Evolutionary conservation across 768 basidiomycete species (phyloP).

Genomic region (Naganishia kalamii): DNA sequence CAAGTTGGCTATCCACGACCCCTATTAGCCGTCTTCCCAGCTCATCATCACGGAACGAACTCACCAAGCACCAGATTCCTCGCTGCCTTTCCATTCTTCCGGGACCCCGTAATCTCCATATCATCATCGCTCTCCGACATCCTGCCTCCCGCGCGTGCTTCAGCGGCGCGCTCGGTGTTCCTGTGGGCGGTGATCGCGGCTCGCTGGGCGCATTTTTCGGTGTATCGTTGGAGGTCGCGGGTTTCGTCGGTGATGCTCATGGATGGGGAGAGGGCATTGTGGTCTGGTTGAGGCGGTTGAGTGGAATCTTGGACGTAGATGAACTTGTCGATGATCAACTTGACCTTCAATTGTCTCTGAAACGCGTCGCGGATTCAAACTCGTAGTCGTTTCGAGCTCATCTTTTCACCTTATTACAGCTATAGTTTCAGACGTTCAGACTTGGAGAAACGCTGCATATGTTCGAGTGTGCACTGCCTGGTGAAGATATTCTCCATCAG

Average conservation of each 20-base stretch:
- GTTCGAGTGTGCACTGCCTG: no score
- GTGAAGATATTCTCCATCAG: no score
- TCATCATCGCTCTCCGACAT: constrained; percentile 1
- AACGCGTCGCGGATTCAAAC: no score
- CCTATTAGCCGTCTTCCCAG: neutral
- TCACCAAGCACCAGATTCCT: neutral
- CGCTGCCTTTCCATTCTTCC: constrained; percentile 6
- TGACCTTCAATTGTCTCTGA: no score
- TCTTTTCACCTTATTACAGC: no score
- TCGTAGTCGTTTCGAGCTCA: no score
- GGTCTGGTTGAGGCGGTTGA: neutral
- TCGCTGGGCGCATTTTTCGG: constrained; percentile 3
- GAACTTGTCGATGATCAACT: no score
- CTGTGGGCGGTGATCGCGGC: constrained; percentile 5
- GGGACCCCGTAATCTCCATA: constrained; percentile 12
- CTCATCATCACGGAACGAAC: neutral
- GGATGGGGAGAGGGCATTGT: neutral
- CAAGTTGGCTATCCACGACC: neutral
- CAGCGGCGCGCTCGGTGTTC: neutral
- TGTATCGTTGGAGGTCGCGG: neutral
- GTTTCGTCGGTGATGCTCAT: neutral
- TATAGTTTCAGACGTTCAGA: no score
- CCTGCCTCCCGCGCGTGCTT: neutral
- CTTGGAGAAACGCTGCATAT: no score
- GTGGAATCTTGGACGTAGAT: neutral